These are phyloP conservation scores for Nicotiana sylvestris DNA, from an alignment of 257 asterid species.

Conservation along the genomic window DNA sequence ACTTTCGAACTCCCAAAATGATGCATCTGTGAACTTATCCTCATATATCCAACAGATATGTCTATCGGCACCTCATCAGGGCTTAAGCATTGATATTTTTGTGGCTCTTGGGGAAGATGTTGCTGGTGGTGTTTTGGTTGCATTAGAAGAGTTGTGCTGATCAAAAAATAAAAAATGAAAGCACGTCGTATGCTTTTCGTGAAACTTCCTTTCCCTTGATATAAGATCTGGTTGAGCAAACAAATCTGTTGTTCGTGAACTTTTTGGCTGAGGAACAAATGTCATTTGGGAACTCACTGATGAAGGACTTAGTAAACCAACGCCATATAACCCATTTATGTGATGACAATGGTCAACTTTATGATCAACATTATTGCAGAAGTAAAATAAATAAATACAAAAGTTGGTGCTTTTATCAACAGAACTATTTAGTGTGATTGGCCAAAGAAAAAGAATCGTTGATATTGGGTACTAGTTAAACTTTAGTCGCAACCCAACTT, in stretches of 20 bases:
- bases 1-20: neutral
- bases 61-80: neutral
- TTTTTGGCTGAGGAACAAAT: neutral
- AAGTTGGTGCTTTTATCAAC: neutral
- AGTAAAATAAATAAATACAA: neutral
- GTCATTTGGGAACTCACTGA: neutral
- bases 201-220: neutral
- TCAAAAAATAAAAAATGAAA: neutral
- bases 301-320: neutral
- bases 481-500: neutral
- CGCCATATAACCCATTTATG: neutral
- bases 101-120: slow-evolving; percentile 1
- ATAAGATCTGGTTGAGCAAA: neutral
- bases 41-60: neutral
- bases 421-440: neutral
- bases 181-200: neutral
- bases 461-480: neutral
- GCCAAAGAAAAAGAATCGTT: neutral
- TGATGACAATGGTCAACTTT: neutral
- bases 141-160: neutral
- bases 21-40: neutral
- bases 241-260: neutral
- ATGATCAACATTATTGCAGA: neutral
- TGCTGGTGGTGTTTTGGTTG: neutral
- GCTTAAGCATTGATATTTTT: neutral